Base-by-base conservation (phyloP, 1,139 yeast species). In the Scheffersomyces segobiensis region DNA sequence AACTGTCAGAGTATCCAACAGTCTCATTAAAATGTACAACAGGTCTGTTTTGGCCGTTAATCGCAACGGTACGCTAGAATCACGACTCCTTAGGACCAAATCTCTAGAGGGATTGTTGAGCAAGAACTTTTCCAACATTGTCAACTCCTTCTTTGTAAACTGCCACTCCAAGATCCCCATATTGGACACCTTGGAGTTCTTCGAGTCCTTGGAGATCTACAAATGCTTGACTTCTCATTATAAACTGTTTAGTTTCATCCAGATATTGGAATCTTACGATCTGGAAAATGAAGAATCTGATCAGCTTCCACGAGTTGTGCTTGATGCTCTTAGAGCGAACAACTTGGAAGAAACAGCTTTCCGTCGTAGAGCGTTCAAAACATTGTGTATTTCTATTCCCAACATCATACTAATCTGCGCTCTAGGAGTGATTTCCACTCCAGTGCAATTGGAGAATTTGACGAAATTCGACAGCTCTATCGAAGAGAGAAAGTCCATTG, bases 91-190 rank as follows among this genome's bases (percentile, higher is more conserved):
- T 3, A 62, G 59, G 48, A 59, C 66, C n/a, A 53, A 58, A 24
- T 55, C 59, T 5, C 59, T 73, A 14, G 79, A 74, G 55, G 55
- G 54, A 18, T 62, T 75, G 1, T 57, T 76, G 24, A 59, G 58
- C 14, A 57, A 55, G 19, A 66, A 70, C 48, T 70, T 75, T 54
- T 56, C 69, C 22, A 57, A 48, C 24, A 61, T 72, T 42, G 60
- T 76, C 48, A 75, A 74, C 59, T 74, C 79, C 14, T 78, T 73
- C 56, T 71, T 78, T 57, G 63, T 74, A 32, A 74, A 76, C 59
- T 73, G 75, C 54, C 77, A 76, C 61, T 68, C 79, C 2, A 77
- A 77, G 59, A 63, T 74, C 8, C 82, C 81, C 1, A 69, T 76
- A 8, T 60, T 78, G 20, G 78, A 77, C 59, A 68, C 71, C 42